A percentile compares a stretch with the other conserved stretches of the same genome.
Evolutionary conservation across 2,329 filamentous ascomycete species (phyloP).

Genomic region (Emergomyces orientalis): DNA sequence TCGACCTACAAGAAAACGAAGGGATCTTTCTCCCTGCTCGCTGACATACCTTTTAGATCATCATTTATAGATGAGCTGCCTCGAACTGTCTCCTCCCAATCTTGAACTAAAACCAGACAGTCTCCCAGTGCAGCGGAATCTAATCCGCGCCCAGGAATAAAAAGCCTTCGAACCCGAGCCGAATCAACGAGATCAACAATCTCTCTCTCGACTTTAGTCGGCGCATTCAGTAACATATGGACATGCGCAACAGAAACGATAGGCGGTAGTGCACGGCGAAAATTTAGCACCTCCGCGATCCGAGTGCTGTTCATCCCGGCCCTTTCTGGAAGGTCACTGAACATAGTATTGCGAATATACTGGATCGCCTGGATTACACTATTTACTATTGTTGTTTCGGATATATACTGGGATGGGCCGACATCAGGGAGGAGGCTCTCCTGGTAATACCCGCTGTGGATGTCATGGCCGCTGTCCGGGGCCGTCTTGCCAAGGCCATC

Average conservation of each 20-base stretch:
- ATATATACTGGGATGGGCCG: constrained; percentile 42
- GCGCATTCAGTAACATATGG: constrained; percentile 47
- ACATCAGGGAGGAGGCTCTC: constrained; percentile 43
- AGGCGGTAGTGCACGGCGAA: constrained; percentile 46
- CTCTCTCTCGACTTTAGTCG: constrained; percentile 52
- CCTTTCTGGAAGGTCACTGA: constrained; percentile 47
- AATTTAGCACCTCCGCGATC: constrained; percentile 51
- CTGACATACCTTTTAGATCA: constrained; percentile 31
- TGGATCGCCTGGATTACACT: constrained; percentile 46
- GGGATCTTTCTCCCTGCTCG: constrained; percentile 17
- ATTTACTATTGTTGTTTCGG: constrained; percentile 37
- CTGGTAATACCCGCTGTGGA: constrained; percentile 1
- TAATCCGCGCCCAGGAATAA: constrained; percentile 48
- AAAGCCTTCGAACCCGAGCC: constrained; percentile 46
- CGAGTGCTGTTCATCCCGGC: constrained; percentile 54
- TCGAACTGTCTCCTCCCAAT: constrained; percentile 42
- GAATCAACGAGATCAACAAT: constrained; percentile 44
- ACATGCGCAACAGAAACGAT: constrained; percentile 53
- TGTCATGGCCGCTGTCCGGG: constrained; percentile 21
- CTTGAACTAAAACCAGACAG: constrained; percentile 46
- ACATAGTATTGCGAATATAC: constrained; percentile 46
- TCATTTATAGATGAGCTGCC: constrained; percentile 27
- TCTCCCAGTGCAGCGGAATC: constrained; percentile 50
- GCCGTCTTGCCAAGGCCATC: constrained; percentile 16
- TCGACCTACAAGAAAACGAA: constrained; percentile 32